Conservation (phyloP, 2,329 filamentous ascomycete genomes). For the Aspergillus oerlinghausenensis region DNA sequence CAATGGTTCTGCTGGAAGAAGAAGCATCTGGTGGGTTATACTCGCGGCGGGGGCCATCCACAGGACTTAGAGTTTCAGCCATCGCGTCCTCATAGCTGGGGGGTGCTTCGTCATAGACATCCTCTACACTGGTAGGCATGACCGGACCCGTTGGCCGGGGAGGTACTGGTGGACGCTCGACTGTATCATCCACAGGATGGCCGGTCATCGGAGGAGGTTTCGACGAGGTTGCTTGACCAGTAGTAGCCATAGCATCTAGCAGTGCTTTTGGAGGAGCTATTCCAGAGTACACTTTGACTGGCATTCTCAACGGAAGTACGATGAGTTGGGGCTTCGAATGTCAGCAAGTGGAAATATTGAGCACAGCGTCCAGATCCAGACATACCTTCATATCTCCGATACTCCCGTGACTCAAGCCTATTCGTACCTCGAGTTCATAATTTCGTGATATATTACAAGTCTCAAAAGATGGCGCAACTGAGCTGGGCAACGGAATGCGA, state of each 20-base stretch:
- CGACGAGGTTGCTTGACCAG: slow-evolving; percentile 19
- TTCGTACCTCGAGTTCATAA: slow-evolving; percentile 78
- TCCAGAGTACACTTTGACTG: slow-evolving; percentile 79
- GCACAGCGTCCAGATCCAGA: slow-evolving; percentile 1
- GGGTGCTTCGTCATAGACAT: slow-evolving; percentile 65
- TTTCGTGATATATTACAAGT: slow-evolving; percentile 80
- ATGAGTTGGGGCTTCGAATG: slow-evolving; percentile 62
- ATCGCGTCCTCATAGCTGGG: slow-evolving; percentile 94
- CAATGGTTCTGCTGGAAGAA: slow-evolving; percentile 24
- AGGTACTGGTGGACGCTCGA: slow-evolving; percentile 37
- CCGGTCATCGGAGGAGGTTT: slow-evolving; percentile 15
- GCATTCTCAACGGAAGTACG: slow-evolving; percentile 72
- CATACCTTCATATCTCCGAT: slow-evolving; percentile 49
- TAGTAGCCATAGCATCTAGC: slow-evolving; percentile 57
- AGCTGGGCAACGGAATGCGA: slow-evolving; percentile 68
- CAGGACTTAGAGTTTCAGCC: slow-evolving; percentile 69
- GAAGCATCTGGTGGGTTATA: slow-evolving; percentile 42
- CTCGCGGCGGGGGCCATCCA: slow-evolving; percentile 61
- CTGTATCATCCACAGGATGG: slow-evolving; percentile 18
- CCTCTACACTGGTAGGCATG: slow-evolving; percentile 19
- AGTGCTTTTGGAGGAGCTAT: slow-evolving; percentile 76
- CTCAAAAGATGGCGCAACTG: slow-evolving; percentile 78
- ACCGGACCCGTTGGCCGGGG: slow-evolving; percentile 31
- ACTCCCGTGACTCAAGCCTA: slow-evolving; percentile 72
- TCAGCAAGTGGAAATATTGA: slow-evolving; percentile 13